phyloP scores from a whole-genome alignment of 768 basidiomycete genomes.

The Boletus sp. region DNA sequence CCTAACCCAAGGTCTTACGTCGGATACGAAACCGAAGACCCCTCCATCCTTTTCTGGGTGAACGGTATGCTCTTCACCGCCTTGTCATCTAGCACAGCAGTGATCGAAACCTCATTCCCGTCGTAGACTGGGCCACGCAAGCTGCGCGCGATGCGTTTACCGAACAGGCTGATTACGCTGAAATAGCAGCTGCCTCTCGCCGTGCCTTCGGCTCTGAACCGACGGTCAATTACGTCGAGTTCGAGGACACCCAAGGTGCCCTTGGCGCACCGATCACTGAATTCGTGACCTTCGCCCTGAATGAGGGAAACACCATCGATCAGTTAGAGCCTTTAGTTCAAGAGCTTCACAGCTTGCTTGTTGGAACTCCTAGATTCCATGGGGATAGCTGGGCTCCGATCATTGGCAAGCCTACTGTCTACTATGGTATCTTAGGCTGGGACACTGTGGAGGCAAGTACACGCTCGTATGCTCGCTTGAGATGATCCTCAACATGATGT shows the following conservation, averaged over 20 bases:
- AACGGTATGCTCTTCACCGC: slow-evolving; percentile 8
- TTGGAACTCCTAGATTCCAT: slow-evolving; percentile 22
- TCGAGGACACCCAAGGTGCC: slow-evolving; percentile 18
- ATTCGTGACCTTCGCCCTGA: slow-evolving; percentile 34
- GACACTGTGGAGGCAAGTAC: slow-evolving; percentile 32
- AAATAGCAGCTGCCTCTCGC: background rate
- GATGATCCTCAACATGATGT: background rate
- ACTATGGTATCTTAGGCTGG: slow-evolving; percentile 38
- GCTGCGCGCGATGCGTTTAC: slow-evolving; percentile 13
- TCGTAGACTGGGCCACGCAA: slow-evolving; percentile 29
- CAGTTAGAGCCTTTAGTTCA: slow-evolving; percentile 23
- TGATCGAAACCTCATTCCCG: slow-evolving; percentile 6
- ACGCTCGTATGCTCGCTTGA: background rate
- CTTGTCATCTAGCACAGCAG: background rate
- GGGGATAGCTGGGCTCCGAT: slow-evolving; percentile 32
- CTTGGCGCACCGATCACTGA: slow-evolving; percentile 31
- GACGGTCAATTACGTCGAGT: slow-evolving; percentile 18
- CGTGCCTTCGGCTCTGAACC: slow-evolving; percentile 20
- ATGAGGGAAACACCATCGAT: slow-evolving; percentile 19
- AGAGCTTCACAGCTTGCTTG: slow-evolving; percentile 21
- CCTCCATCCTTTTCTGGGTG: slow-evolving; percentile 27
- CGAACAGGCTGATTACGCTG: slow-evolving; percentile 7
- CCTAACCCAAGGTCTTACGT: slow-evolving; percentile 25
- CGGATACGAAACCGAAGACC: slow-evolving; percentile 31
- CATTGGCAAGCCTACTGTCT: slow-evolving; percentile 16